Conservation (phyloP, 2,329 filamentous ascomycete genomes). For the Ramularia endophylla region DNA sequence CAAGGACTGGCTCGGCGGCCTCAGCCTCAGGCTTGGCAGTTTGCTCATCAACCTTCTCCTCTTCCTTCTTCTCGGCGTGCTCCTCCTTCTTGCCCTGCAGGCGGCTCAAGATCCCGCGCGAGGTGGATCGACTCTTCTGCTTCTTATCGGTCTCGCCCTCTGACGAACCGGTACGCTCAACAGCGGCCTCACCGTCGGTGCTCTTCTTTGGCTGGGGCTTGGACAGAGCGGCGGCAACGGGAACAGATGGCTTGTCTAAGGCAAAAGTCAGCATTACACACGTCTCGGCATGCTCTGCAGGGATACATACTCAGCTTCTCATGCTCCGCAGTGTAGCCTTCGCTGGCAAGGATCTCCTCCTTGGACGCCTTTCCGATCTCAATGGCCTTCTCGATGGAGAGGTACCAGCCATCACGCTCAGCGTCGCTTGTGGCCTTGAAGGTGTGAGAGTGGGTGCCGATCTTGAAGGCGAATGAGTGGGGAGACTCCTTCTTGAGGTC, state of each 20-base stretch:
- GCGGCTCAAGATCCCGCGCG: slow-evolving; percentile 52
- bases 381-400: slow-evolving; percentile 74
- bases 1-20: slow-evolving; percentile 21
- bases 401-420: slow-evolving; percentile 90
- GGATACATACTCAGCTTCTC: slow-evolving; percentile 59
- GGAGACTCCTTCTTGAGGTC: slow-evolving; percentile 71
- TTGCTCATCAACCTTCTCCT: slow-evolving; percentile 37
- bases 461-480: slow-evolving; percentile 79
- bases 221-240: slow-evolving; percentile 31
- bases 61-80: slow-evolving; percentile 35
- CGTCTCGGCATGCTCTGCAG: slow-evolving; percentile 28
- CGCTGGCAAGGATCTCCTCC: slow-evolving; percentile 65
- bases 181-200: slow-evolving; percentile 40
- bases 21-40: slow-evolving; percentile 37
- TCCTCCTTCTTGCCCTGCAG: slow-evolving; percentile 59
- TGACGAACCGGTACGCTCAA: slow-evolving; percentile 33
- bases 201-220: slow-evolving; percentile 42
- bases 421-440: slow-evolving; percentile 73
- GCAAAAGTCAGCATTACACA: slow-evolving; percentile 6
- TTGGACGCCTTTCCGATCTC: slow-evolving; percentile 78
- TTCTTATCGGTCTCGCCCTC: slow-evolving; percentile 44
- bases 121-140: slow-evolving; percentile 56
- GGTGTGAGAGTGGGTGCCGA: slow-evolving; percentile 83
- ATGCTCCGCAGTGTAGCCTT: slow-evolving; percentile 81
- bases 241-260: slow-evolving; percentile 29